Evolutionary conservation across 768 basidiomycete species (phyloP).

Genomic region (Russula olivacea): DNA sequence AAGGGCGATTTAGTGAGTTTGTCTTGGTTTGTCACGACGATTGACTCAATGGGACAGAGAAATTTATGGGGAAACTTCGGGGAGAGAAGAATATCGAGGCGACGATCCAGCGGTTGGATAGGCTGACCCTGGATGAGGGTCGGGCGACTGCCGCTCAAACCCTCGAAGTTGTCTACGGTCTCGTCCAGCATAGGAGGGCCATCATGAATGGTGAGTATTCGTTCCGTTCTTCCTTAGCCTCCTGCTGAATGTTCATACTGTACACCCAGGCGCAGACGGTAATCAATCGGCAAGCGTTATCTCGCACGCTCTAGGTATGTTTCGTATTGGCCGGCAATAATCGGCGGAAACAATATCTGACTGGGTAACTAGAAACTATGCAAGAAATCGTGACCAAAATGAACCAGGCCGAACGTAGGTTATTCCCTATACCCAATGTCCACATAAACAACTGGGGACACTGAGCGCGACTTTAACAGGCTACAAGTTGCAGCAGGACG

Average conservation of each 20-base stretch:
- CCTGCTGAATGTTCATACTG: background rate
- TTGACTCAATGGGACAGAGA: background rate
- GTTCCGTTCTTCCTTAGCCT: background rate
- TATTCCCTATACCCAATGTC: background rate
- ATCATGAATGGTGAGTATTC: constrained; percentile 1
- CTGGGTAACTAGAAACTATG: background rate
- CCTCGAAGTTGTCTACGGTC: background rate
- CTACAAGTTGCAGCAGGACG: background rate
- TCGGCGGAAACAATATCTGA: background rate
- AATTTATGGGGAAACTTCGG: background rate
- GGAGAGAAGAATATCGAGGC: constrained; percentile 8
- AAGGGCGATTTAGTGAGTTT: constrained; percentile 3
- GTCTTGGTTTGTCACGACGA: background rate
- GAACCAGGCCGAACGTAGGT: background rate
- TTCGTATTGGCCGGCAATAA: background rate
- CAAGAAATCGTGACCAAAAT: background rate
- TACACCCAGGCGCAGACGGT: background rate
- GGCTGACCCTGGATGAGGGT: constrained; percentile 2
- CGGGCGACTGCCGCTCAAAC: background rate
- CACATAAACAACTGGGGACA: too few species aligned
- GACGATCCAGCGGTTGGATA: background rate
- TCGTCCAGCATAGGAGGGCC: background rate
- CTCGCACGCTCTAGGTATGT: background rate
- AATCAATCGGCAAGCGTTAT: background rate
- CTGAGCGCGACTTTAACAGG: background rate